Evolutionary conservation across 805 yeast genomes (phyloP).

Genomic region (Metschnikowia henanensis): DNA sequence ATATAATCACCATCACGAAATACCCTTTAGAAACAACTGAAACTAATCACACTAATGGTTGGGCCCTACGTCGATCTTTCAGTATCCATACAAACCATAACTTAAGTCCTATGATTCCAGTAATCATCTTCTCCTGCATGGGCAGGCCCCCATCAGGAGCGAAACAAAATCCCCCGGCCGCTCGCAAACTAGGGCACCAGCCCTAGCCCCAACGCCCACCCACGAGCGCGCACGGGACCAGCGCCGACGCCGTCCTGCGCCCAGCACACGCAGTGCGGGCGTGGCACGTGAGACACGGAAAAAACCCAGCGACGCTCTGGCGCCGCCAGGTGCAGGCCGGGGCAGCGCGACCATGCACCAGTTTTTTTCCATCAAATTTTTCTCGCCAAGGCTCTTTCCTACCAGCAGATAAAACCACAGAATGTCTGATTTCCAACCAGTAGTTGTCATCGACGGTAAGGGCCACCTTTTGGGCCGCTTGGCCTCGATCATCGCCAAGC

Average conservation of each 20-base stretch:
- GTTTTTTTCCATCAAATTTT: slow-evolving; percentile 16
- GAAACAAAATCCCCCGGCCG: no score
- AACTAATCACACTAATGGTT: no score
- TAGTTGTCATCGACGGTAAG: slow-evolving; percentile 98
- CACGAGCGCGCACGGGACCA: slow-evolving; percentile 2
- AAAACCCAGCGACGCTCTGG: neutral
- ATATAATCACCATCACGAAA: no score
- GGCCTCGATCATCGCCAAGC: slow-evolving; percentile 98
- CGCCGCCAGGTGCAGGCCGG: neutral
- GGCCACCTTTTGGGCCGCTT: slow-evolving; percentile 99
- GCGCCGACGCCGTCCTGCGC: no score
- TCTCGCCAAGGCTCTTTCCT: slow-evolving; percentile 11
- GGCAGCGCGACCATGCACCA: neutral
- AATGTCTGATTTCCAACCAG: slow-evolving; percentile 92
- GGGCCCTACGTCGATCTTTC: no score
- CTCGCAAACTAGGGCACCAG: slow-evolving; percentile 16
- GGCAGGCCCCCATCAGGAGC: no score
- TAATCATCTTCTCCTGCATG: no score
- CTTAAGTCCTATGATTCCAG: no score
- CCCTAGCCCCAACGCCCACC: slow-evolving; percentile 10
- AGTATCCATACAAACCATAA: no score
- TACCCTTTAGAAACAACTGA: no score
- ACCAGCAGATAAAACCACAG: slow-evolving; percentile 13
- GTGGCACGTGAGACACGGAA: neutral
- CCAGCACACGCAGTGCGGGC: slow-evolving; percentile 5